Conservation (phyloP, 495 filamentous ascomycete species). For the Lophiotrema nucula region DNA sequence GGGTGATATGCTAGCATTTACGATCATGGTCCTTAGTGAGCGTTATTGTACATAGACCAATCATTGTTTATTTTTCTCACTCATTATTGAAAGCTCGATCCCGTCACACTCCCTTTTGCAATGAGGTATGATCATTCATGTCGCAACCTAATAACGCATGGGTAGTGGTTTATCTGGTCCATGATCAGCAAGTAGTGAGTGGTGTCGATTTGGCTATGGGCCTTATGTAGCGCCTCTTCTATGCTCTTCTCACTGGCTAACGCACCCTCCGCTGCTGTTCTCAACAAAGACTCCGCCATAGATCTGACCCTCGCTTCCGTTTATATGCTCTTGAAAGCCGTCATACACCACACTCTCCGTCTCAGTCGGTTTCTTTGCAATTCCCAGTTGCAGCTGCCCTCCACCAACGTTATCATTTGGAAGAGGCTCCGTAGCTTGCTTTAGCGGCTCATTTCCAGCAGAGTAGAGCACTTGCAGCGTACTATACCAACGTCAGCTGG, state of each 20-base stretch:
- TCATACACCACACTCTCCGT: conserved; percentile 30
- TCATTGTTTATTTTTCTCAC: too few relatives aligned
- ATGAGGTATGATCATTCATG: too few relatives aligned
- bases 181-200: too few relatives aligned
- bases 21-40: too few relatives aligned
- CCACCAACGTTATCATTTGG: conserved; percentile 24
- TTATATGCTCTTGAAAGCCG: conserved; percentile 27
- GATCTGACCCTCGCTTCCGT: conserved; percentile 6
- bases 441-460: conserved; percentile 3
- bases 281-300: conserved; percentile 32
- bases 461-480: conserved; percentile 29
- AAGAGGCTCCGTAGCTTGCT: conserved; percentile 2
- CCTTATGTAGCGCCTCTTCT: too few relatives aligned
- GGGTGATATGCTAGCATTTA: too few relatives aligned
- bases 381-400: conserved; percentile 27
- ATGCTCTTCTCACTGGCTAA: conserved; percentile 21
- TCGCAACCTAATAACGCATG: too few relatives aligned
- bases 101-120: too few relatives aligned
- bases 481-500: conserved; percentile 6
- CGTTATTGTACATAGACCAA: too few relatives aligned
- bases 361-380: conserved; percentile 32
- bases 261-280: conserved; percentile 13
- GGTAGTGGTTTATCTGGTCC: too few relatives aligned
- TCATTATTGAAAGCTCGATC: too few relatives aligned
- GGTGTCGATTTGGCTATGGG: too few relatives aligned